phyloP scores from a whole-genome alignment of 75 land plant species.

The Gnetum montanum region DNA sequence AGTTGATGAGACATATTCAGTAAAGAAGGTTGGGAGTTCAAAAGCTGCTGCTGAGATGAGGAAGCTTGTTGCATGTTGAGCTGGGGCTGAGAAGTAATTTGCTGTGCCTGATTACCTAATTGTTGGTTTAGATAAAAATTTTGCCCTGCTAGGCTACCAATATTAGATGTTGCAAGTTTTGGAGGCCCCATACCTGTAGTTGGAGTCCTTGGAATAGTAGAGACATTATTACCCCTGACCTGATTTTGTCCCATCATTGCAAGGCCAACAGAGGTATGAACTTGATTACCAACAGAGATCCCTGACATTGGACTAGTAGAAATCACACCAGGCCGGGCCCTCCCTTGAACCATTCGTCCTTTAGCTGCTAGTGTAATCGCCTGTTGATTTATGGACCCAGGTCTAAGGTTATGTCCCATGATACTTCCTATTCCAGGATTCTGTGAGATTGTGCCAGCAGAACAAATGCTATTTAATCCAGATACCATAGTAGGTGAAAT shows the following conservation, averaged over 20 bases:
- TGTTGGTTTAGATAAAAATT: conserved; percentile 44
- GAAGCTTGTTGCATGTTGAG: conserved; percentile 22
- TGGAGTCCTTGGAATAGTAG: conserved; percentile 37
- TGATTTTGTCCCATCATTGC: conserved; percentile 52
- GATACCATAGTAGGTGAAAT: conserved; percentile 49
- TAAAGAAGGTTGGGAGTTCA: conserved; percentile 3
- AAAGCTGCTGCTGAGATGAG: conserved; percentile 31
- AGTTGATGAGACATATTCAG: conserved; percentile 23
- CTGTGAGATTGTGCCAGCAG: conserved; percentile 23
- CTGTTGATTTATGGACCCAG: conserved; percentile 11
- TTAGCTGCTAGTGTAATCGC: conserved; percentile 36
- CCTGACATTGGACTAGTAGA: conserved; percentile 19
- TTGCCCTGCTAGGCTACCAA: conserved; percentile 19
- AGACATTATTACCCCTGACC: conserved; percentile 37
- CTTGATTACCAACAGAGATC: conserved; percentile 39
- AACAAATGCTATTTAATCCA: conserved; percentile 9
- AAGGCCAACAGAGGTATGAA: conserved; percentile 41
- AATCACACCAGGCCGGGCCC: conserved; percentile 20
- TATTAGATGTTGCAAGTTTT: conserved; percentile 20
- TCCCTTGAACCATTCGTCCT: conserved; percentile 28
- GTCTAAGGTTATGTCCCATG: conserved; percentile 29
- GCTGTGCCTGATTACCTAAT: conserved; percentile 20
- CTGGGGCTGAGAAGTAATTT: conserved; percentile 22
- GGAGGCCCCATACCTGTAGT: conserved; percentile 51
- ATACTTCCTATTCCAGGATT: conserved; percentile 34